A percentile compares a stretch with the other conserved stretches of the same genome.
Evolutionary conservation across 1,139 yeast species (phyloP).

Genomic region (Pichia sp.): DNA sequence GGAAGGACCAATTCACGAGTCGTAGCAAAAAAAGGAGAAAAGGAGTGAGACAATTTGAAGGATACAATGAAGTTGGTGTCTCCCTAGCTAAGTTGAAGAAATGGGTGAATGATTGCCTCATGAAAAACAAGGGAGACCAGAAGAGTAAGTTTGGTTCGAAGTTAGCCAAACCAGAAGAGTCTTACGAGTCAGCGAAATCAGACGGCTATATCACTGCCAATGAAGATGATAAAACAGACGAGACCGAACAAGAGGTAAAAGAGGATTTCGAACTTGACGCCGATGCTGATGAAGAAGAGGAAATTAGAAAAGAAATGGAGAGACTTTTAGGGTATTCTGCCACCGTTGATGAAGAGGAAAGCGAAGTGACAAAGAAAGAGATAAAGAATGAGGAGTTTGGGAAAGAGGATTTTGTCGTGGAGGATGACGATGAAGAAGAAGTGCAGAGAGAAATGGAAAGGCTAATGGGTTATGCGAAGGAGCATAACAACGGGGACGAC

Average conservation of each 20-base stretch:
- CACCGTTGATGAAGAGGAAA: not conserved
- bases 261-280: not conserved
- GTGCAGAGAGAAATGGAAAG: conserved; percentile 14
- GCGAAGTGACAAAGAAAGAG: not conserved
- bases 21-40: conserved; percentile 1
- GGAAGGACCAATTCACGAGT: conserved; percentile 17
- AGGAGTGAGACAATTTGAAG: conserved; percentile 11
- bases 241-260: not conserved
- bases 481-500: conserved; percentile 3
- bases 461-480: conserved; percentile 12
- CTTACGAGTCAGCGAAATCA: not conserved
- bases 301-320: conserved; percentile 11
- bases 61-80: conserved; percentile 3
- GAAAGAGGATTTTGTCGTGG: not conserved
- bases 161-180: not conserved
- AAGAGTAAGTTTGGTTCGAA: not conserved
- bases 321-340: conserved; percentile 10
- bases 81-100: conserved; percentile 1
- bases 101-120: not conserved
- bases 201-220: not conserved
- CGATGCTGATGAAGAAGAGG: conserved; percentile 10
- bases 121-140: not conserved
- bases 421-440: conserved; percentile 16
- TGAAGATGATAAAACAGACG: not conserved
- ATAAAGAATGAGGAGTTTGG: too few species aligned